Evolutionary conservation across 2,329 filamentous ascomycete species (phyloP), one percentile per base, ranked within the genome.

Genomic region (Raffaelea ambrosiae): DNA sequence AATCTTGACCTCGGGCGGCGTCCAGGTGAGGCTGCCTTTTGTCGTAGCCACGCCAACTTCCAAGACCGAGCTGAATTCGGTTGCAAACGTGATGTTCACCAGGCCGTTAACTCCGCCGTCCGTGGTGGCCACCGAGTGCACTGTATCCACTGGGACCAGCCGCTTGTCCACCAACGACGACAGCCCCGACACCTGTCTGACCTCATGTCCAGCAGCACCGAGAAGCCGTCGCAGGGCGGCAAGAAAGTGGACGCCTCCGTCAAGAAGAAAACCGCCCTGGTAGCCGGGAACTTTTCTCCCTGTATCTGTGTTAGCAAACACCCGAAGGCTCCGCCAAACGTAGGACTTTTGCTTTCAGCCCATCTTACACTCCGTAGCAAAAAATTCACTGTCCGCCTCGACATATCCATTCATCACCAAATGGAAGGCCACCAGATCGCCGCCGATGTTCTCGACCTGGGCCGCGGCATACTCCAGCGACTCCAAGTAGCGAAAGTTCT

Each of bases 251-350:
- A 90, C 84, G 38, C 86, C 85, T 8, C 78, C 84, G 57, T 90
- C 86, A 2, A 90, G 74, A 43, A 89, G 61, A 59, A 88, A 89
- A 0, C 86, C 86, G 46, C 86, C 86, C 64, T 88, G 84, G 59
- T 87, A 77, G 47, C 74, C 69, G 1, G 86, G 84, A 46, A 66
- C 73, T 60, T 83, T 83, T 43, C 86, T 77, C 86, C 63, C 39
- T 36, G 23, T 3, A 5, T 9, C 10, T 40, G 7, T 10, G 29
- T 44, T 19, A 20, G 13, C 5, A 19, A 20, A 42, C n/a, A 42
- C 26, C 13, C 26, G 7, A 7, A 7, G 26, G 26, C 13, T 13
- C 26, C 26, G 13, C 13, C 13, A n/a, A n/a, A n/a, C n/a, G n/a
- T n/a, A n/a, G n/a, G n/a, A n/a, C n/a, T n/a, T n/a, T n/a, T n/a